Evolutionary conservation across 192 early-diverging fungal species (phyloP).

Genomic region (Linnemannia exigua): DNA sequence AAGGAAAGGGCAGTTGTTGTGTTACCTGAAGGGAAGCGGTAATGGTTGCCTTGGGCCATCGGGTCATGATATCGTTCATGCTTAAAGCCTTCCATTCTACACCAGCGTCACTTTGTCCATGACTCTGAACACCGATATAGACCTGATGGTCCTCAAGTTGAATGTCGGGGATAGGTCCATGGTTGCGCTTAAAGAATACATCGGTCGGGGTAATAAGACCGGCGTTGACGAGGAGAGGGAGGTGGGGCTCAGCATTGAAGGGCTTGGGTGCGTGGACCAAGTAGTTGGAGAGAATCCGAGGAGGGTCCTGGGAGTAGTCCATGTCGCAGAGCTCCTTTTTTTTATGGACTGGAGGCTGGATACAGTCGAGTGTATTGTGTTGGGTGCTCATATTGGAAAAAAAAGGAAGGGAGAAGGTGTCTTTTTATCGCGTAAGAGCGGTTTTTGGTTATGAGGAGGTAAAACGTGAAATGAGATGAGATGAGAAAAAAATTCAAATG

Average conservation of each 20-base stretch:
- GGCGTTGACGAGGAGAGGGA: conserved; percentile 69
- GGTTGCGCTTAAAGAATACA: conserved; percentile 89
- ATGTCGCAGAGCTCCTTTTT: conserved; percentile 37
- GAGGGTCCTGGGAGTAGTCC: conserved; percentile 82
- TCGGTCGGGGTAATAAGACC: conserved; percentile 82
- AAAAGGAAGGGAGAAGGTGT: no score
- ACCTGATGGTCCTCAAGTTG: conserved; percentile 68
- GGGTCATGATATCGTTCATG: conserved; percentile 57
- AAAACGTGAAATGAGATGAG: neutral
- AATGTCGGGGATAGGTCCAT: conserved; percentile 90
- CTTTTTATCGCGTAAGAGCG: neutral
- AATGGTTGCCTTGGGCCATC: conserved; percentile 50
- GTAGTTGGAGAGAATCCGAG: conserved; percentile 69
- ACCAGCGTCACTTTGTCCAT: neutral
- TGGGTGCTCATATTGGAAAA: conserved; percentile 13
- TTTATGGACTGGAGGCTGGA: conserved; percentile 25
- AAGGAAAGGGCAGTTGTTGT: no score
- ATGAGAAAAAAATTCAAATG: neutral
- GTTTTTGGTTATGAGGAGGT: neutral
- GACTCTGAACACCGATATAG: conserved; percentile 62
- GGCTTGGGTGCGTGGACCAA: conserved; percentile 78
- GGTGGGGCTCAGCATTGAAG: conserved; percentile 89
- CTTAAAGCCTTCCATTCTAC: conserved; percentile 42
- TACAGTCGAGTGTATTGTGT: neutral
- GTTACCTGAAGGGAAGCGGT: conserved; percentile 46